These are phyloP conservation scores for Dianthus caryophyllus DNA, from an alignment of 148 eudicot genomes.

Conservation along the genomic window DNA sequence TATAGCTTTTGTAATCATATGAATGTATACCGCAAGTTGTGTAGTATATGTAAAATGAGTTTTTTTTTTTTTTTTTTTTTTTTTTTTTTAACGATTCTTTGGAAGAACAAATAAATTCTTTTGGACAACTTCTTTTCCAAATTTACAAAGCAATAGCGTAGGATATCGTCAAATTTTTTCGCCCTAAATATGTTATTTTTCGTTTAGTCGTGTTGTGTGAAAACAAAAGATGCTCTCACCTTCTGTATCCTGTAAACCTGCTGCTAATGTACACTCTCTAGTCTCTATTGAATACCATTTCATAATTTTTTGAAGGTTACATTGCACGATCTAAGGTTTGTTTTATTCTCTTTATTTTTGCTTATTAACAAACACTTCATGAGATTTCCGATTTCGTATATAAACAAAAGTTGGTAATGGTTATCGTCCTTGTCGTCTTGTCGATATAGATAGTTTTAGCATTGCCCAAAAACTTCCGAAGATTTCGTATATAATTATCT, in stretches of 20 bases:
- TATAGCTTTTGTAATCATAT: slow-evolving; percentile 22
- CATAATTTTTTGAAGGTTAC: background rate
- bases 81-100: slow-evolving; percentile 33
- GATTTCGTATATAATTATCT: too few species aligned
- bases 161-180: slow-evolving; percentile 8
- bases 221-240: background rate
- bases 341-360: too few species aligned
- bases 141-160: slow-evolving; percentile 9
- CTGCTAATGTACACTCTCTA: background rate
- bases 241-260: slow-evolving; percentile 15
- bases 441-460: too few species aligned
- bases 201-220: background rate
- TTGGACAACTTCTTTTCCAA: slow-evolving; percentile 8
- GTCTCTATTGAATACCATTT: background rate
- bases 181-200: background rate
- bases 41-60: slow-evolving; percentile 33
- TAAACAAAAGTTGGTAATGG: too few species aligned
- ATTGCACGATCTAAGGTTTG: too few species aligned
- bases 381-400: too few species aligned
- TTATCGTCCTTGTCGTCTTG: too few species aligned
- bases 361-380: too few species aligned
- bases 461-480: too few species aligned
- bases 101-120: slow-evolving; percentile 20
- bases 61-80: too few species aligned
- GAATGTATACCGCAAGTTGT: slow-evolving; percentile 20